Conservation (phyloP, 225 moss, liverwort and hornwort species). For the Pleurozium schreberi region DNA sequence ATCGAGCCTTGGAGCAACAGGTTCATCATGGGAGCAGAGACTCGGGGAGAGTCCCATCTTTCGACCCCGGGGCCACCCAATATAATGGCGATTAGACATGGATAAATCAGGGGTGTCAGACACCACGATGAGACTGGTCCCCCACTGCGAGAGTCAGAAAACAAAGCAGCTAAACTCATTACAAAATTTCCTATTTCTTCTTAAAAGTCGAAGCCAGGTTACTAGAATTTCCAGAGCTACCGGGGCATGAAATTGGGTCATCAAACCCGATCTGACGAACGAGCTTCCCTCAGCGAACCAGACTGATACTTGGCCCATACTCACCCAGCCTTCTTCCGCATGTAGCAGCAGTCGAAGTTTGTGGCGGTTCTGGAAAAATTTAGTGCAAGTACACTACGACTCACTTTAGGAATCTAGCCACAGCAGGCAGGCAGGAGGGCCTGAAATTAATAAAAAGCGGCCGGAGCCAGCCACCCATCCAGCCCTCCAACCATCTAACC, state of each 20-base stretch:
- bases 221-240: too few relatives aligned
- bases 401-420: not conserved
- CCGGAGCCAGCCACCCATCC: too few relatives aligned
- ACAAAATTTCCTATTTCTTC: not conserved
- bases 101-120: not conserved
- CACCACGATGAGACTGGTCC: not conserved
- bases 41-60: not conserved
- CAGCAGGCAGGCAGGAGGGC: too few relatives aligned
- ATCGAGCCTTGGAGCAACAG: not conserved
- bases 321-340: not conserved
- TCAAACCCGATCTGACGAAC: not conserved
- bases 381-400: not conserved
- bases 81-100: not conserved
- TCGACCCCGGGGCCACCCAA: not conserved
- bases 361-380: not conserved
- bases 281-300: not conserved
- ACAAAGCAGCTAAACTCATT: not conserved
- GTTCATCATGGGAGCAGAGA: not conserved
- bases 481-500: too few relatives aligned
- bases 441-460: too few relatives aligned
- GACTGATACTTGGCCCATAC: not conserved
- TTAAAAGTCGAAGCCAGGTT: too few relatives aligned
- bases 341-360: not conserved
- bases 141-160: not conserved
- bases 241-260: not conserved